A percentile compares a stretch with the other conserved stretches of the same genome.
These are phyloP conservation scores for Kluyveromyces aestuarii DNA, from an alignment of 805 yeast genomes.

Conservation along the genomic window DNA sequence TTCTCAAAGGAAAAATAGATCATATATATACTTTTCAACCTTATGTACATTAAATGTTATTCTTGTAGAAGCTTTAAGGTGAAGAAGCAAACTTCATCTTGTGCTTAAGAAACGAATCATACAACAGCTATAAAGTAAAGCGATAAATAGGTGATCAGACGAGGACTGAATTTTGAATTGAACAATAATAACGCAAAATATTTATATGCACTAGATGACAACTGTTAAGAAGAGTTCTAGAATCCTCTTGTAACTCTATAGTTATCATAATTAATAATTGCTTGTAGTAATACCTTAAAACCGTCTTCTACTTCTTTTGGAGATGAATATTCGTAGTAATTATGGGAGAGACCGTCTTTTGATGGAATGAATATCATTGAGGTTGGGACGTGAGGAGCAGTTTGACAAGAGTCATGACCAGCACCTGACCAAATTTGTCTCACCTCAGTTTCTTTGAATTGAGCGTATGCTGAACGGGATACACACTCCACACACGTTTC, in stretches of 20 bases:
- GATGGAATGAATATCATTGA: conserved; percentile 70
- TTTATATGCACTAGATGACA: too few species aligned
- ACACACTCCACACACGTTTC: conserved; percentile 44
- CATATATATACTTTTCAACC: too few species aligned
- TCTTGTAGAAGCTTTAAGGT: too few species aligned
- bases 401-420: conserved; percentile 64
- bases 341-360: conserved; percentile 57
- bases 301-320: conserved; percentile 61
- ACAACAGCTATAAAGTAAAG: too few species aligned
- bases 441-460: conserved; percentile 37
- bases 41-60: too few species aligned
- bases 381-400: conserved; percentile 50
- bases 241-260: conserved; percentile 14
- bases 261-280: conserved; percentile 35
- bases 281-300: conserved; percentile 44
- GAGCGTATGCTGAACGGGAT: conserved; percentile 39
- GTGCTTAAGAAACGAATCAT: too few species aligned
- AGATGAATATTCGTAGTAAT: conserved; percentile 54
- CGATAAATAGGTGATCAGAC: too few species aligned
- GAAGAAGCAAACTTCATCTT: too few species aligned
- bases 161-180: too few species aligned
- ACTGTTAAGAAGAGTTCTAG: neutral
- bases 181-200: too few species aligned
- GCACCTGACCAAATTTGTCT: conserved; percentile 56
- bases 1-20: conserved; percentile 4